These are phyloP conservation scores for Cyberlindnera misumaiensis DNA, from an alignment of 805 yeast genomes.

Conservation along the genomic window DNA sequence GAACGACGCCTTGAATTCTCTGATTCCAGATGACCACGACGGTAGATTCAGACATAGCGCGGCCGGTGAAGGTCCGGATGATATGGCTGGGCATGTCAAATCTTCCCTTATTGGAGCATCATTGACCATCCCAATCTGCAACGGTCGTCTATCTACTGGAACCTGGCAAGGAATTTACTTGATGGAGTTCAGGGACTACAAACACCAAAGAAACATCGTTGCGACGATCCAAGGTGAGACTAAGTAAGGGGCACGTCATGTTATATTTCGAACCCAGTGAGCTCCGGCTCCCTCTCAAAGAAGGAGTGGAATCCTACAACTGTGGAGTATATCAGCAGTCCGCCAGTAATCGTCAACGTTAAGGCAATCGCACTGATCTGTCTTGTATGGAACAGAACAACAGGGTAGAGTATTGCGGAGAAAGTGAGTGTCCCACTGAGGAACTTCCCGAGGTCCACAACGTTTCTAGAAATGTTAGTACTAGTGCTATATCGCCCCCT, in stretches of 20 bases:
- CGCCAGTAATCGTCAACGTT: constrained; percentile 61
- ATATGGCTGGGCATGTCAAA: constrained; percentile 79
- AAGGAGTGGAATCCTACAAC: constrained; percentile 64
- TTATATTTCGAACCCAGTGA: constrained; percentile 19
- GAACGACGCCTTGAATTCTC: constrained; percentile 52
- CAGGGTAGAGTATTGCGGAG: constrained; percentile 54
- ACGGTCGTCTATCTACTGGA: constrained; percentile 64
- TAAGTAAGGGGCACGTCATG: not conserved
- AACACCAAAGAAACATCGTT: constrained; percentile 58
- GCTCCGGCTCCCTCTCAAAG: constrained; percentile 43
- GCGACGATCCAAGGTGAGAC: constrained; percentile 63
- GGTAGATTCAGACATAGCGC: constrained; percentile 20
- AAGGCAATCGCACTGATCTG: constrained; percentile 53
- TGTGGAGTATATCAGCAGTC: constrained; percentile 61
- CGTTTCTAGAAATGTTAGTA: constrained; percentile 23
- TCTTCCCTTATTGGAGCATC: constrained; percentile 57
- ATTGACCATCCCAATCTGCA: constrained; percentile 58
- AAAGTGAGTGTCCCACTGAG: constrained; percentile 57
- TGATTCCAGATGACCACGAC: constrained; percentile 56
- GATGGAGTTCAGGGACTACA: constrained; percentile 61
- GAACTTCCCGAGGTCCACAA: constrained; percentile 65
- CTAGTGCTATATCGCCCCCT: no score
- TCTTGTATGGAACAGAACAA: constrained; percentile 56
- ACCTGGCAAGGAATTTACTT: constrained; percentile 86
- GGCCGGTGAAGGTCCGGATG: constrained; percentile 75